A percentile compares a stretch with the other conserved stretches of the same genome.
Conservation (phyloP, 768 basidiomycete genomes). For the Mycena latifolia region DNA sequence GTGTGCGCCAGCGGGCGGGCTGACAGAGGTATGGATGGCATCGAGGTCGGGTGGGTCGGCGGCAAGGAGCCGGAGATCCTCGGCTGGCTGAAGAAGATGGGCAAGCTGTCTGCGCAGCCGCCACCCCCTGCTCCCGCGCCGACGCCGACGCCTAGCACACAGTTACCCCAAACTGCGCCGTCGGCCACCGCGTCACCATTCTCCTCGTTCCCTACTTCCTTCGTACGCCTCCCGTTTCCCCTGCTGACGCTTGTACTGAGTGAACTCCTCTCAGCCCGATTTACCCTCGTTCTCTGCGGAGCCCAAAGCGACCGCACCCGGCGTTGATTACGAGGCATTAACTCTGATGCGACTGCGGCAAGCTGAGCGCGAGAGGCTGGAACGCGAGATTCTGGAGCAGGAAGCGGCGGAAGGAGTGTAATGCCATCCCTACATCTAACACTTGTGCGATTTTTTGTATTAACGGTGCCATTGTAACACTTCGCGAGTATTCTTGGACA, state of each 20-base stretch:
- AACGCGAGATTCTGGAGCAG: constrained; percentile 80
- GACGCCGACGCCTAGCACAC: constrained; percentile 34
- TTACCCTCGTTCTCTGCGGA: constrained; percentile 38
- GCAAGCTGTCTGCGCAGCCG: constrained; percentile 62
- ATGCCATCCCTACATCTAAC: no score
- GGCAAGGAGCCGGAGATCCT: constrained; percentile 81
- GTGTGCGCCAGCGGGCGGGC: constrained; percentile 70
- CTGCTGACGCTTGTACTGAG: constrained; percentile 27
- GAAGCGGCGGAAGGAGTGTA: constrained; percentile 60
- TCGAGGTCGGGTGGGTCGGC: constrained; percentile 82
- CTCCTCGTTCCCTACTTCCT: constrained; percentile 73
- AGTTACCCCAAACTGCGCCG: constrained; percentile 47
- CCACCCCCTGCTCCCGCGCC: constrained; percentile 28
- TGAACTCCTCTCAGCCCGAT: constrained; percentile 38
- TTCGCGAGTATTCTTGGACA: no score
- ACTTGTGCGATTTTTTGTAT: no score
- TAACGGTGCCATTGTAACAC: no score
- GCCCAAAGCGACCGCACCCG: constrained; percentile 47
- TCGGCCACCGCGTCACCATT: constrained; percentile 51
- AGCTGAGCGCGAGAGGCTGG: constrained; percentile 82
- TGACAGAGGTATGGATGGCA: constrained; percentile 65
- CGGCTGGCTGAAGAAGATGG: constrained; percentile 79
- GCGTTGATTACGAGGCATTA: constrained; percentile 82
- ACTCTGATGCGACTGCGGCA: constrained; percentile 86
- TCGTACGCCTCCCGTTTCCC: constrained; percentile 54